Percentiles rank a stretch among this genome's conserved stretches.
These are phyloP conservation scores for Kitagawia praeruptora DNA, from an alignment of 129 eudicot genomes.

Conservation along the genomic window DNA sequence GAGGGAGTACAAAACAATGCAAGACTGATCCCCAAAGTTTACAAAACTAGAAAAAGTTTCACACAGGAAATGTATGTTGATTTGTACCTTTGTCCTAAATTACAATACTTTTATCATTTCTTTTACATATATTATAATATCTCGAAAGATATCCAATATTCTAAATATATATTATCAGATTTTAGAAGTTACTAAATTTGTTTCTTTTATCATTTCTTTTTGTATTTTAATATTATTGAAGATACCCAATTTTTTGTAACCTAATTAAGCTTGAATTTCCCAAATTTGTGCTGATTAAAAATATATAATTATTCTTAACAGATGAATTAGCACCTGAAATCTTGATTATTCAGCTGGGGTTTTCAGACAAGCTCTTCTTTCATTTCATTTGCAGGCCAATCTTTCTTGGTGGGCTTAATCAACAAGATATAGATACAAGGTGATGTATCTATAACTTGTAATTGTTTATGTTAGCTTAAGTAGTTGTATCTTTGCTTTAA, in stretches of 20 bases:
- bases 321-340: background rate
- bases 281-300: background rate
- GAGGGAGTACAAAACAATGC: no score
- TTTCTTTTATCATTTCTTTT: background rate
- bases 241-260: background rate
- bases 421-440: conserved; percentile 1
- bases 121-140: no score
- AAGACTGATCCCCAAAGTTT: background rate
- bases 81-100: background rate
- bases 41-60: background rate
- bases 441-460: background rate
- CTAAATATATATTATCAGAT: no score
- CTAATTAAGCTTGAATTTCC: background rate
- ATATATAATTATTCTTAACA: background rate
- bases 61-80: background rate
- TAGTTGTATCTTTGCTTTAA: background rate
- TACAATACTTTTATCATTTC: background rate
- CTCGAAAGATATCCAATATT: background rate
- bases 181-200: no score
- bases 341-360: conserved; percentile 1
- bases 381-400: background rate
- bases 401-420: background rate
- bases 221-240: background rate
- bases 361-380: background rate
- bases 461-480: background rate